Evolutionary conservation across 305 asterid species (phyloP).

Genomic region (Fraxinus sp.): DNA sequence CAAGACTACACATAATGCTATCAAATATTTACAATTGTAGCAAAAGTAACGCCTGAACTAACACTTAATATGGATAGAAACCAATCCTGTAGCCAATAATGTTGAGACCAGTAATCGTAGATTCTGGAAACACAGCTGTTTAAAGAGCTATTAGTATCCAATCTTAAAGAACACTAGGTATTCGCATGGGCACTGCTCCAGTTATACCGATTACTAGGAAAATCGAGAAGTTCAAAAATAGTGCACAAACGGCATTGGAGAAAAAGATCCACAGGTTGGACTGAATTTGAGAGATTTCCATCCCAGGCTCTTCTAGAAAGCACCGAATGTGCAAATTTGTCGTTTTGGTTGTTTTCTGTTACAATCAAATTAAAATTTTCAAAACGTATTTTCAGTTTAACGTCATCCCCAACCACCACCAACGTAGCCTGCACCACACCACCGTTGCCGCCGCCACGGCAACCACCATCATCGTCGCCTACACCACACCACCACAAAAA

Average conservation of each 20-base stretch:
- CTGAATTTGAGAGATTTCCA: conserved; percentile 61
- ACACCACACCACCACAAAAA: no score
- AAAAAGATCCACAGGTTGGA: conserved; percentile 71
- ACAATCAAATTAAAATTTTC: no score
- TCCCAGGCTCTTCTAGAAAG: conserved; percentile 65
- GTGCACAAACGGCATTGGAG: conserved; percentile 68
- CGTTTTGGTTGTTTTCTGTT: no score
- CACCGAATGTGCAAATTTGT: conserved; percentile 21
- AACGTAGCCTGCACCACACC: no score
- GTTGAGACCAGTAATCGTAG: conserved; percentile 58
- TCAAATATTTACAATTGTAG: neutral
- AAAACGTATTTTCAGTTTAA: no score
- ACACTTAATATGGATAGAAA: conserved; percentile 8
- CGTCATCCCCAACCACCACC: no score
- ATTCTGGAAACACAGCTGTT: conserved; percentile 64
- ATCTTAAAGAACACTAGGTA: conserved; percentile 72
- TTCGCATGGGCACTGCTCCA: conserved; percentile 70
- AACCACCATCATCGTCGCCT: no score
- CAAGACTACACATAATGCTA: conserved; percentile 40
- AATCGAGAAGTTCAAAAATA: conserved; percentile 66
- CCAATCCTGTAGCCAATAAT: conserved; percentile 67
- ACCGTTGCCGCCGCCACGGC: no score
- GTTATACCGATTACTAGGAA: conserved; percentile 74
- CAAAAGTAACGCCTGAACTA: neutral
- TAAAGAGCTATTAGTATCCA: conserved; percentile 72